phyloP scores from a whole-genome alignment of 2,329 filamentous ascomycete species.

The Dryadomyces quercivorus region DNA sequence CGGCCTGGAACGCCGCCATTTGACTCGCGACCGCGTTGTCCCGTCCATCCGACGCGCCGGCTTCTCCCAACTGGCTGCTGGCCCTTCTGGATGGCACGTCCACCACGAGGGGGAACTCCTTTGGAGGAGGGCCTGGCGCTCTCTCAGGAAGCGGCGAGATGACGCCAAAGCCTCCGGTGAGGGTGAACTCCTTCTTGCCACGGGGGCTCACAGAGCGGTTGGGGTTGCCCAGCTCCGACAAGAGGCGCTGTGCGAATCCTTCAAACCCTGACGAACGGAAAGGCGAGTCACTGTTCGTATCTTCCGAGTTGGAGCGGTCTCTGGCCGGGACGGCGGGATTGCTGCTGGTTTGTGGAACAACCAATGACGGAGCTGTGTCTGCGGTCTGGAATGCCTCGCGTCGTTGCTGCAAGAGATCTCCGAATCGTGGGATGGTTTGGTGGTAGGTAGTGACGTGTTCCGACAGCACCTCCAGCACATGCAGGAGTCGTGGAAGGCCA shows the following conservation, averaged over 20 bases:
- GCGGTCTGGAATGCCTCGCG: constrained; percentile 53
- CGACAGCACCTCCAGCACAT: constrained; percentile 45
- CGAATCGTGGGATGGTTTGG: constrained; percentile 55
- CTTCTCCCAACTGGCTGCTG: constrained; percentile 16
- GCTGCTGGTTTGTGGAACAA: constrained; percentile 2
- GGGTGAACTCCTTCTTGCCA: constrained; percentile 32
- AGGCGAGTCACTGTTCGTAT: constrained; percentile 36
- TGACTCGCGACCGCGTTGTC: constrained; percentile 34
- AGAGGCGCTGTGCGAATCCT: constrained; percentile 48
- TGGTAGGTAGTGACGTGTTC: constrained; percentile 52
- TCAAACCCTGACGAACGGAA: constrained; percentile 43
- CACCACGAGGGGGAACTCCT: constrained; percentile 25
- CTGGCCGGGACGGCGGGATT: constrained; percentile 16
- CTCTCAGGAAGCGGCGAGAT: constrained; percentile 21
- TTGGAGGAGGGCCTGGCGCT: constrained; percentile 23
- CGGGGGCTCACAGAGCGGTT: constrained; percentile 37
- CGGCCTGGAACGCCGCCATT: constrained; percentile 47
- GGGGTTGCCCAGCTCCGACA: constrained; percentile 46
- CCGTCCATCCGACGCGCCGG: constrained; percentile 13
- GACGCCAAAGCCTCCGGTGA: neutral
- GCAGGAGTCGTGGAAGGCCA: constrained; percentile 40
- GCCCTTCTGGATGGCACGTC: constrained; percentile 21
- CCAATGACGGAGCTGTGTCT: constrained; percentile 19
- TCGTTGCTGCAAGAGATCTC: constrained; percentile 55
- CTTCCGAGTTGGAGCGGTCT: constrained; percentile 32